Evolutionary conservation across 2,329 filamentous ascomycete species (phyloP).

Genomic region (Microdochium nivale): DNA sequence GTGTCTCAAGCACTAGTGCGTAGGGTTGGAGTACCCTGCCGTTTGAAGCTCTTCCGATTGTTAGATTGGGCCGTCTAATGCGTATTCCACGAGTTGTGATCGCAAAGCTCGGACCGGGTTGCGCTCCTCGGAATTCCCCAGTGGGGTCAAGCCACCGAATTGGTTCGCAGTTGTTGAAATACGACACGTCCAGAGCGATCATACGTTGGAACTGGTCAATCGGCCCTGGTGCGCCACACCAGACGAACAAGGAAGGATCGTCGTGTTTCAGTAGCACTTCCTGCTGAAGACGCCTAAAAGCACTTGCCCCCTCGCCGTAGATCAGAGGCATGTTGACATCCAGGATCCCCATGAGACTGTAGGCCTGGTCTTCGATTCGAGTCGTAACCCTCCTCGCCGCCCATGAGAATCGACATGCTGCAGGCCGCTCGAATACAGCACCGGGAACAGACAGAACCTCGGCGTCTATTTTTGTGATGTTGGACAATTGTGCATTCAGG

Average conservation of each 20-base stretch:
- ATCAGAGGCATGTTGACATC: slow-evolving; percentile 9
- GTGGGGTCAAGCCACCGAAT: background rate
- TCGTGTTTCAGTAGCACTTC: background rate
- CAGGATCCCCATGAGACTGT: slow-evolving; percentile 11
- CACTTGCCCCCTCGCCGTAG: slow-evolving; percentile 6
- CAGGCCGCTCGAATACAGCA: slow-evolving; percentile 2
- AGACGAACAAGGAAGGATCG: background rate
- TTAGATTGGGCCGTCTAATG: background rate
- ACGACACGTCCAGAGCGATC: background rate
- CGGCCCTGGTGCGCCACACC: background rate
- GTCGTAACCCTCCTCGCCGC: slow-evolving; percentile 6
- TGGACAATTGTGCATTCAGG: slow-evolving; percentile 11
- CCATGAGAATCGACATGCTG: slow-evolving; percentile 7
- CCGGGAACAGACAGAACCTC: slow-evolving; percentile 6
- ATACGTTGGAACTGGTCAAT: background rate
- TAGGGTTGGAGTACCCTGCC: no score
- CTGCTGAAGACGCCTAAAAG: background rate
- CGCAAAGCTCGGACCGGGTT: background rate
- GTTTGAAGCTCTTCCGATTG: background rate
- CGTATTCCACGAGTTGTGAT: background rate
- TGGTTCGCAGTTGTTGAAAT: background rate
- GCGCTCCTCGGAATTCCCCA: background rate
- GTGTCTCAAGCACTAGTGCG: no score
- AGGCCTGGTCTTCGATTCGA: slow-evolving; percentile 8
- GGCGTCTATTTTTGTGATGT: slow-evolving; percentile 13